Evolutionary conservation across 495 filamentous ascomycete species (phyloP).

Genomic region (Hypoxylon rickii): DNA sequence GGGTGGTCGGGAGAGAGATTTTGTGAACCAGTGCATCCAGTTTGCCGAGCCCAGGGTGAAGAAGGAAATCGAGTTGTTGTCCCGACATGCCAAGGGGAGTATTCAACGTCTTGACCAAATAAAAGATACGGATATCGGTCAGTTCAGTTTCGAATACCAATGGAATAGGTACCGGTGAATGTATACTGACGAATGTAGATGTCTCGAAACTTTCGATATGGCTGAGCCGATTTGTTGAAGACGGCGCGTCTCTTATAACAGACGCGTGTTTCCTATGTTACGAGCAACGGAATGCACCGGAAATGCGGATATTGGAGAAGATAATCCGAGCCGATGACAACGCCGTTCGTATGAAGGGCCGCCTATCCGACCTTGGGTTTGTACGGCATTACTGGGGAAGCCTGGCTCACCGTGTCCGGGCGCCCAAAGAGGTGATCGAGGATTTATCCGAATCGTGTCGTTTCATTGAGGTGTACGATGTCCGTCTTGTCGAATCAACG

Average conservation of each 20-base stretch:
- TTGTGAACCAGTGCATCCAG: slow-evolving; percentile 2
- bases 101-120: neutral
- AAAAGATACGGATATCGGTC: neutral
- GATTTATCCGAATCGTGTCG: slow-evolving; percentile 7
- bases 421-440: slow-evolving; percentile 17
- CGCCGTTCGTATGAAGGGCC: neutral
- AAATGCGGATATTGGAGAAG: slow-evolving; percentile 3
- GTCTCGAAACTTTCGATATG: slow-evolving; percentile 8
- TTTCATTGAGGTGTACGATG: slow-evolving; percentile 11
- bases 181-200: slow-evolving; percentile 6
- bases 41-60: slow-evolving; percentile 17
- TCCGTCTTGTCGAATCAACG: neutral
- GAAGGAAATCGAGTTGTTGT: slow-evolving; percentile 15
- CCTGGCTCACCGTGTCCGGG: slow-evolving; percentile 22
- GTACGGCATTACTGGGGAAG: slow-evolving; percentile 18
- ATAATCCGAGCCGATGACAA: neutral
- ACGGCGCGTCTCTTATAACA: neutral
- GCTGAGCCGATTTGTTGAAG: slow-evolving; percentile 6
- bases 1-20: neutral
- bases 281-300: slow-evolving; percentile 3
- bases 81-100: neutral
- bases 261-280: slow-evolving; percentile 20
- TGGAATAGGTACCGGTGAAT: no score
- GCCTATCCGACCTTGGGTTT: neutral
- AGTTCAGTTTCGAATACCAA: neutral